These are phyloP conservation scores for Rugonectria rugulosa DNA, from an alignment of 2,329 filamentous ascomycete species.

Conservation along the genomic window DNA sequence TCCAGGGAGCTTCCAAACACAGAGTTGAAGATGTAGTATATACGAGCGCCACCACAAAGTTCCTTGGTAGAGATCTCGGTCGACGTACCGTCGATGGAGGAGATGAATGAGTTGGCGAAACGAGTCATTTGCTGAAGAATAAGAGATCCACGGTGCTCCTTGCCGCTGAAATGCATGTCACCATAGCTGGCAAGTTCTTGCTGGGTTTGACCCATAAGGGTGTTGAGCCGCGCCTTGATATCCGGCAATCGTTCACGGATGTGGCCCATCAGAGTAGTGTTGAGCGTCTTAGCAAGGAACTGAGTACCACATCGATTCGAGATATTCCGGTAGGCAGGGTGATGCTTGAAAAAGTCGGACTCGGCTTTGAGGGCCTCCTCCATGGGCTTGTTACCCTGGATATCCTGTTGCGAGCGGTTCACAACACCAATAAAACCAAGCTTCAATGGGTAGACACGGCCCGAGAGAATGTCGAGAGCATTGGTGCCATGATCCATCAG, in stretches of 20 bases:
- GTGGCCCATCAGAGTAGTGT: conserved; percentile 93
- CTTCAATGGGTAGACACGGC: conserved; percentile 94
- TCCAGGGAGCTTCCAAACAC: conserved; percentile 97
- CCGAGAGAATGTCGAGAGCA: conserved; percentile 95
- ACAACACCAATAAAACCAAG: conserved; percentile 98
- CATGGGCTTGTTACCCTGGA: conserved; percentile 94
- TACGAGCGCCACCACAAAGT: conserved; percentile 90
- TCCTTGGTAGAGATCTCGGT: conserved; percentile 99
- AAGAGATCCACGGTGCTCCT: conserved; percentile 93
- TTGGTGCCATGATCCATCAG: conserved; percentile 99
- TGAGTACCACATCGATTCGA: conserved; percentile 91
- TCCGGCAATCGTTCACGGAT: conserved; percentile 95
- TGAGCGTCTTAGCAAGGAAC: conserved; percentile 92
- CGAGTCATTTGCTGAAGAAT: conserved; percentile 98
- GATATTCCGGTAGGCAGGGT: conserved; percentile 97
- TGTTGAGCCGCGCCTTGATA: conserved; percentile 97
- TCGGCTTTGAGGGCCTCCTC: conserved; percentile 90
- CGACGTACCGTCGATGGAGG: conserved; percentile 97
- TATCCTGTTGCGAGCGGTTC: conserved; percentile 97
- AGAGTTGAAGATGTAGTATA: conserved; percentile 99
- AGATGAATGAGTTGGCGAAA: conserved; percentile 97
- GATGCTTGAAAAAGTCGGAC: conserved; percentile 94
- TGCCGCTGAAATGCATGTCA: conserved; percentile 96
- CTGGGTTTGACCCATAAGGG: conserved; percentile 99
- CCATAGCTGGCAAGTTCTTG: conserved; percentile 98